Base-by-base conservation (phyloP, 305 asterid genomes). In the Lippia alba region DNA sequence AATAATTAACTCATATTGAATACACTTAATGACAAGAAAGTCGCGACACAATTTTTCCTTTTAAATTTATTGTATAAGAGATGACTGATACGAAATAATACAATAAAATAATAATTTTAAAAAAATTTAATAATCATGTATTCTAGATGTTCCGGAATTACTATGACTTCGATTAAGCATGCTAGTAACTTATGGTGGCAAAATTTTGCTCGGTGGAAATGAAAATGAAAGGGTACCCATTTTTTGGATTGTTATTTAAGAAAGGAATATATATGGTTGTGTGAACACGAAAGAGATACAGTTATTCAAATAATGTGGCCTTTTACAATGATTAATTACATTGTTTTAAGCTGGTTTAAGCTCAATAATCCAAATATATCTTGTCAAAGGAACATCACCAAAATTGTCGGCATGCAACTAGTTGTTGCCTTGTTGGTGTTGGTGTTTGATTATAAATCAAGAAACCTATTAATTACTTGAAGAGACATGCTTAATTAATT, bases 171-270 rank as follows among this genome's bases (percentile, higher is more conserved):
- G 34, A 30, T 33, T 12, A 34, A 12, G 33, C 17, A 44, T 18
- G 30, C 30, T 24, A 24, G 67, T 36, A 18, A 19, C 17, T 40
- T 40, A 36, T 17, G 15, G 51, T 36, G 12, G n/a, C 19, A 24
- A 63, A 72, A 40, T 4, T 15, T 65, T 36, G 15, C 19, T 51
- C 15, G 36, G 10, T 36, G 67, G 49, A 36, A 58, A 36, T 36
- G 81, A 76, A 8, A 39, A 36, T 57, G 84, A 76, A 72, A 76
- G 45, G 61, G 54, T 73, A 79, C 55, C 81, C 50, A 68, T 18
- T 34, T 54, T 44, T 44, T 32, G 17, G 66, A 79, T 66, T 79
- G 69, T 67, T 45, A 11, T 69, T 50, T 24, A 76, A 80, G 81
- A 46, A 76, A 79, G 45, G 78, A 76, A 72, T 69, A 50, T 18